Conservation (phyloP, 2,329 filamentous ascomycete species). For the Microcera coccophila region DNA sequence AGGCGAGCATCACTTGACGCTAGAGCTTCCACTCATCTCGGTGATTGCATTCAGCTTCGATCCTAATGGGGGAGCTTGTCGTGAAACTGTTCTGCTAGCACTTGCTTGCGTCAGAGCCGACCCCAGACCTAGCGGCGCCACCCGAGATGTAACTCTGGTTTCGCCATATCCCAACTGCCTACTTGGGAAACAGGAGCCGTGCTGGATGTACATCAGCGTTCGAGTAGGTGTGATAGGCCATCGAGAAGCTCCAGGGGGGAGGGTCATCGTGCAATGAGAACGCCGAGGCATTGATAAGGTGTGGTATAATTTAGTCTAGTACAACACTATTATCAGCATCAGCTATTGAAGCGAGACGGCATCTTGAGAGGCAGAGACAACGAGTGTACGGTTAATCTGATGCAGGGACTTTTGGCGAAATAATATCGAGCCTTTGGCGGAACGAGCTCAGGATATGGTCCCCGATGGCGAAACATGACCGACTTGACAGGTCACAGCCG, state of each 20-base stretch:
- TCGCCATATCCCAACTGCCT: constrained; percentile 17
- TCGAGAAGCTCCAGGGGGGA: constrained; percentile 1
- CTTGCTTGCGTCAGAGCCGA: constrained; percentile 9
- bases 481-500: no score
- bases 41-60: constrained; percentile 5
- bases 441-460: no score
- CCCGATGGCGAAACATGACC: no score
- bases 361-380: neutral
- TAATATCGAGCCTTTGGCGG: neutral
- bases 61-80: constrained; percentile 6
- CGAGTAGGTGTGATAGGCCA: constrained; percentile 2
- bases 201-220: constrained; percentile 10
- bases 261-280: constrained; percentile 1
- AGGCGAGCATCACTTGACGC: constrained; percentile 5
- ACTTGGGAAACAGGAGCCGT: constrained; percentile 17
- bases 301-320: neutral
- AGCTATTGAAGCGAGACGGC: neutral
- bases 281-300: neutral
- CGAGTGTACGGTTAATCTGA: neutral
- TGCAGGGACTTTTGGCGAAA: neutral
- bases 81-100: constrained; percentile 5
- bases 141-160: neutral
- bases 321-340: neutral
- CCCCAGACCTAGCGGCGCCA: neutral
- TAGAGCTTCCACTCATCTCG: constrained; percentile 7